Conservation (phyloP, 2,329 filamentous ascomycete genomes). For the Parastagonospora avenae region DNA sequence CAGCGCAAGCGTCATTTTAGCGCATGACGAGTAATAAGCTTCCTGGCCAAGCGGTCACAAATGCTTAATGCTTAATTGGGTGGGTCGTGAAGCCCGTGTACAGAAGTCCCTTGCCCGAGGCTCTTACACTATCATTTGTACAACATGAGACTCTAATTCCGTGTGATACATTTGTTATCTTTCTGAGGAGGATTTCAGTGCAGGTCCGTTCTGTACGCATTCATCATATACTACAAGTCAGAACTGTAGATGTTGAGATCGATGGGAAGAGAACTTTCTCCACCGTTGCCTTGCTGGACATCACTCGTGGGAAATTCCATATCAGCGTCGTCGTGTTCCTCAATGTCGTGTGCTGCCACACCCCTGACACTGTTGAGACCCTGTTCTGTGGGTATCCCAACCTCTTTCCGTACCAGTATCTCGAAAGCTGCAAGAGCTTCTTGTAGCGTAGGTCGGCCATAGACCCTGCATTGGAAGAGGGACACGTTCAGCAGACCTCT, state of each 20-base stretch:
- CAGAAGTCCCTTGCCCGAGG: neutral
- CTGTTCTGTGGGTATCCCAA: too few relatives aligned
- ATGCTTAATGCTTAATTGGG: slow-evolving; percentile 33
- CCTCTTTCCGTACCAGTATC: slow-evolving; percentile 5
- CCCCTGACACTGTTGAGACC: neutral
- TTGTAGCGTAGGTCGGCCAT: slow-evolving; percentile 16
- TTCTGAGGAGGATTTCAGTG: neutral
- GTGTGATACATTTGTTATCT: neutral
- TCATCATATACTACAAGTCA: neutral
- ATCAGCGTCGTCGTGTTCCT: neutral
- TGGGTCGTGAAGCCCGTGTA: neutral
- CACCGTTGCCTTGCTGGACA: neutral
- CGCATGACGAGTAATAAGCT: slow-evolving; percentile 2
- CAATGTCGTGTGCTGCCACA: neutral
- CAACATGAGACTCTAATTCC: too few relatives aligned
- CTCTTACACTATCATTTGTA: too few relatives aligned
- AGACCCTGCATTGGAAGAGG: slow-evolving; percentile 16
- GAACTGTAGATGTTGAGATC: neutral
- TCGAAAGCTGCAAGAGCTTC: slow-evolving; percentile 18
- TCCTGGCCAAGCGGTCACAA: slow-evolving; percentile 2
- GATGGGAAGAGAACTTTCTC: neutral
- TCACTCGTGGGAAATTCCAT: neutral
- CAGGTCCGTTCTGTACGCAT: neutral
- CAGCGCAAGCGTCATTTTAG: slow-evolving; percentile 2
- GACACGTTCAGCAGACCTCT: slow-evolving; percentile 21